Conservation (phyloP, 1,139 yeast genomes). For the Suhomyces bolitotheri region DNA sequence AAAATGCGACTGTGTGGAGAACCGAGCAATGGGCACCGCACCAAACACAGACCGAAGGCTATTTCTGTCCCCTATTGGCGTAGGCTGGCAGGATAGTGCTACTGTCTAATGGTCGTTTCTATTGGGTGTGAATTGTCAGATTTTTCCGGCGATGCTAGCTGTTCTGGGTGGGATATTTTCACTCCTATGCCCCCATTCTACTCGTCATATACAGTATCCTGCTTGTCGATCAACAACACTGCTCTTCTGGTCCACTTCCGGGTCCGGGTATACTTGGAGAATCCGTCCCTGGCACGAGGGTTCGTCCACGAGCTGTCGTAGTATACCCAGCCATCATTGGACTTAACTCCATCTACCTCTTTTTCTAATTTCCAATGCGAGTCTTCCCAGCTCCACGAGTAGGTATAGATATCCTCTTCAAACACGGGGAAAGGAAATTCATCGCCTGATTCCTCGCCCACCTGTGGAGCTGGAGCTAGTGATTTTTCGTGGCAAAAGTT, state of each 20-base stretch:
- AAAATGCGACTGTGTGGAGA: no score
- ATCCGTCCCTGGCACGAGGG: slow-evolving; percentile 44
- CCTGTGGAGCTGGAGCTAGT: slow-evolving; percentile 35
- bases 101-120: no score
- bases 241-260: slow-evolving; percentile 55
- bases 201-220: slow-evolving; percentile 28
- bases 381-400: slow-evolving; percentile 60
- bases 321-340: slow-evolving; percentile 54
- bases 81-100: no score
- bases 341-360: slow-evolving; percentile 33
- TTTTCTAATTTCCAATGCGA: slow-evolving; percentile 48
- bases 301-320: slow-evolving; percentile 54
- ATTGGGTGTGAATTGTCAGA: no score
- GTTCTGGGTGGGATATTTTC: no score
- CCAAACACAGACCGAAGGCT: no score
- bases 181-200: no score
- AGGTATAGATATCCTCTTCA: slow-evolving; percentile 40
- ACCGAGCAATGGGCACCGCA: no score
- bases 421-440: slow-evolving; percentile 51
- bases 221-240: slow-evolving; percentile 44
- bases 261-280: slow-evolving; percentile 51
- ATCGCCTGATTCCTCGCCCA: slow-evolving; percentile 18
- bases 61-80: no score
- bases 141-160: no score
- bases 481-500: slow-evolving; percentile 48